Base-by-base conservation (phyloP, 1,284 basidiomycete genomes). In the Ceratobasidium sp. region DNA sequence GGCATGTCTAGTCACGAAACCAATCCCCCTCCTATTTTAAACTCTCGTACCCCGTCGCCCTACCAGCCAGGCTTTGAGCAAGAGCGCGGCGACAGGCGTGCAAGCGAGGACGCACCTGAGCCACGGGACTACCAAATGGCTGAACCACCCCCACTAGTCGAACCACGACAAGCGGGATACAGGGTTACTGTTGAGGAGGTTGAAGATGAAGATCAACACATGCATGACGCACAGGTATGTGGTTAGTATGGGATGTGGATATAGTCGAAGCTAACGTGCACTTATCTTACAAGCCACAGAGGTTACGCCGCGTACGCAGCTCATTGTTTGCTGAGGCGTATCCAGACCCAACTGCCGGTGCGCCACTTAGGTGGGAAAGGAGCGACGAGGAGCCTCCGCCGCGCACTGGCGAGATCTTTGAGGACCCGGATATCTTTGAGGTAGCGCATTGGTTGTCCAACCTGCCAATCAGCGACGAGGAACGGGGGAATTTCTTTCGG, bases 401-500 rank as follows among this genome's bases (percentile, higher is more conserved):
- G 1, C 49, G 11, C 7, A 18, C n/a, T 26, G 23, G 18, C 1
- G 13, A 21, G 30, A 59, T 38, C 18, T n/a, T 62, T 5, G 41
- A 21, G 14, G 59, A 62, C 13, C 61, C 43, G 23, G 61, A 64
- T 28, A 13, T 38, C 1, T 64, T 64, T 14, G 28, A 28, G 28
- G 46, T 26, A 7, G 61, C 44, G 3, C 30, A 64, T 32, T 64
- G 61, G 61, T 32, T 66, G 6, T 28, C 26, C 1, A 49, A 54
- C 21, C 35, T 50, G 30, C 62, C 62, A 35, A 49, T 63, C 13
- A 30, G 77, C 35, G 11, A 38, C 11, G 35, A 4, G 35, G 35
- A 38, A 38, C 35, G 35, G 6, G 11, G 11, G 6, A 11, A 38
- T 4, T 38, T 38, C 11, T 38, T 38, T 11, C 4, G 11, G 35